These are phyloP conservation scores for Carex pumila DNA, from an alignment of 176 grass and related monocot species.

Conservation along the genomic window DNA sequence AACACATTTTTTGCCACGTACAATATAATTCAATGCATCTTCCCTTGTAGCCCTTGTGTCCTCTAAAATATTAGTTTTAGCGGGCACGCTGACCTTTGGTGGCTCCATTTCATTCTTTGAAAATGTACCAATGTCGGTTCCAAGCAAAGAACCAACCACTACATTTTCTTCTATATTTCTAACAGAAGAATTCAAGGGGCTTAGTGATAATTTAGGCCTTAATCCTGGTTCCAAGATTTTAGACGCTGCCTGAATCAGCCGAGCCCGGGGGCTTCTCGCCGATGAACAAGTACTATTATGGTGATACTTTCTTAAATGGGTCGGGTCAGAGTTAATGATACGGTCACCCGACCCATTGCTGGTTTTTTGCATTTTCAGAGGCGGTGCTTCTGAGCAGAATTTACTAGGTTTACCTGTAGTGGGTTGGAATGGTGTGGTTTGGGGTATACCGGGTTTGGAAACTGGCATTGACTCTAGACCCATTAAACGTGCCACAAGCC, in stretches of 20 bases:
- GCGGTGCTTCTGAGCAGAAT: conserved; percentile 24
- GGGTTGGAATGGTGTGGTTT: background rate
- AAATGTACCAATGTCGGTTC: background rate
- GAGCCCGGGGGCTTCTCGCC: conserved; percentile 18
- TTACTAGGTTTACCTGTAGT: background rate
- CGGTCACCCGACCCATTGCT: conserved; percentile 16
- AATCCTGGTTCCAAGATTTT: conserved; percentile 55
- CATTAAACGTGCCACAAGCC: conserved; percentile 89
- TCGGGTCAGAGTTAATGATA: background rate
- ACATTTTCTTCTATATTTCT: conserved; percentile 16
- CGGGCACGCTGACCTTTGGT: background rate
- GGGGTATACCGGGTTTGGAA: conserved; percentile 1
- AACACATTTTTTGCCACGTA: background rate
- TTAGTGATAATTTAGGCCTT: conserved; percentile 24
- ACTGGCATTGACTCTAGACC: conserved; percentile 75
- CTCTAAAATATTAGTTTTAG: background rate
- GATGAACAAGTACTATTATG: conserved; percentile 41
- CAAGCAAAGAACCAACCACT: conserved; percentile 1
- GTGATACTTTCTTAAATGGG: conserved; percentile 27
- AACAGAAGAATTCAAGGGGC: conserved; percentile 15
- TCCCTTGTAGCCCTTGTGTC: background rate
- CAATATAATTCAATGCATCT: background rate
- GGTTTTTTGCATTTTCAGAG: conserved; percentile 74
- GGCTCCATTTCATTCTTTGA: conserved; percentile 12
- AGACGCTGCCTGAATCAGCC: conserved; percentile 56